Base-by-base conservation (phyloP, 495 filamentous ascomycete species). In the Penicillium bovifimosum region DNA sequence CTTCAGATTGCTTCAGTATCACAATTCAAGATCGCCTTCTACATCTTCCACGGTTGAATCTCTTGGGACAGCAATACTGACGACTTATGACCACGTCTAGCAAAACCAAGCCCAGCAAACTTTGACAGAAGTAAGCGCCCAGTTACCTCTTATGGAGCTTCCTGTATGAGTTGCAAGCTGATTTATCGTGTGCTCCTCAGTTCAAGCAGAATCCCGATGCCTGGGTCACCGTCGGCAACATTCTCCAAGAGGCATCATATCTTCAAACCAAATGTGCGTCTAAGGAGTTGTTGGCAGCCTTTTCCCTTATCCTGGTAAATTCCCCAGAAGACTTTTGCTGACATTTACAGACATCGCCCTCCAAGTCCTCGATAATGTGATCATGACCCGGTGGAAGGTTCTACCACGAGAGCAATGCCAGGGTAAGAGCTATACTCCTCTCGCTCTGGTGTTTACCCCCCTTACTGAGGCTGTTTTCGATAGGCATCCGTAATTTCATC, bases 131-230 rank as follows among this genome's bases (percentile, higher is more conserved):
- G 91, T 92, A 79, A 64, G 81, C 74, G 52, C 42, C 6, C 33
- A 28, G 34, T 9, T 6, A 31, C 29, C 4, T 13, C 34, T 7
- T 38, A 27, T 6, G 13, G 5, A 35, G 13, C 24, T 26, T 13
- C 6, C 31, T 26, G 10, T 34, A 24, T n/a, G 27, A 16, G 27
- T 16, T 14, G 13, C 36, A 18, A 47, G 29, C 32, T 41, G 17
- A 53, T 41, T 14, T 41, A 28, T 14, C 13, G 5, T 24, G 20
- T 18, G 1, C 20, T 45, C 9, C 38, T n/a, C 10, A 97, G 91
- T 99, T 99, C 77, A 96, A 96, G 69, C 92, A 97, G 74, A 93
- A 96, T 60, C 91, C 91, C 33, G 93, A 99, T 77, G 87, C 93
- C 46, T 99, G 93, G 93, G 76, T 96, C 46, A 79, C 96, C 66